A percentile compares a stretch with the other conserved stretches of the same genome.
Evolutionary conservation across 192 early-diverging fungal genomes (phyloP).

Genomic region (Lobosporangium transversale): DNA sequence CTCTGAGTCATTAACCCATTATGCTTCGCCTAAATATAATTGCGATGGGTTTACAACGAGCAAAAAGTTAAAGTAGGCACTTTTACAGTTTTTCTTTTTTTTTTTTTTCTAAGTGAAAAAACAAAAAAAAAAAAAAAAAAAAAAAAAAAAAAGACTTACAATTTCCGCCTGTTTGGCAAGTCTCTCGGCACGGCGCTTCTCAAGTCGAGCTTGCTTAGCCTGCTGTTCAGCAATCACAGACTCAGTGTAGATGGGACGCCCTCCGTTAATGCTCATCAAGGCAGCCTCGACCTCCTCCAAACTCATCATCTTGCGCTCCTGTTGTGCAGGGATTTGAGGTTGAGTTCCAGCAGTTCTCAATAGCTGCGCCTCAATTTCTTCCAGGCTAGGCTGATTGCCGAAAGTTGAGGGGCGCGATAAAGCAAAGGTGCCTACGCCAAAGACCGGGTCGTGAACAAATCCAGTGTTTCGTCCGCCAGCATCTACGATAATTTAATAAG

Average conservation of each 20-base stretch:
- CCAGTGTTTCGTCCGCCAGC: slow-evolving; percentile 16
- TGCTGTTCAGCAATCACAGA: slow-evolving; percentile 49
- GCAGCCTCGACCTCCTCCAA: slow-evolving; percentile 80
- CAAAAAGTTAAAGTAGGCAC: too few species aligned
- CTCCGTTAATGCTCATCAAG: slow-evolving; percentile 57
- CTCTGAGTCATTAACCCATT: slow-evolving; percentile 91
- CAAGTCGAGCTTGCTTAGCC: slow-evolving; percentile 31
- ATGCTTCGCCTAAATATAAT: slow-evolving; percentile 73
- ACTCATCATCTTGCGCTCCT: slow-evolving; percentile 67
- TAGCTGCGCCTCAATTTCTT: slow-evolving; percentile 67
- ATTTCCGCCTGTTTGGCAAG: slow-evolving; percentile 51
- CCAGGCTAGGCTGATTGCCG: slow-evolving; percentile 52
- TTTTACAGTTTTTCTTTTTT: too few species aligned
- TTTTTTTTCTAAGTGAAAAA: too few species aligned
- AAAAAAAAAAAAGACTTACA: slow-evolving; percentile 19
- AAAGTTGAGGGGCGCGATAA: slow-evolving; percentile 32
- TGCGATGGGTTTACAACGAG: too few species aligned
- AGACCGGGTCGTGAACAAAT: slow-evolving; percentile 41
- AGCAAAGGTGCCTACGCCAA: slow-evolving; percentile 43
- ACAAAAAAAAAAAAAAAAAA: too few species aligned
- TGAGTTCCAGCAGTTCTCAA: slow-evolving; percentile 52
- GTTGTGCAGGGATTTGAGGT: slow-evolving; percentile 15
- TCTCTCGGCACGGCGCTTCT: slow-evolving; percentile 44
- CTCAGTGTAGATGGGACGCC: slow-evolving; percentile 52
- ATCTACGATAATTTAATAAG: too few species aligned